phyloP scores from a whole-genome alignment of 1,284 basidiomycete genomes.

The Phylloboletellus chloephorus region DNA sequence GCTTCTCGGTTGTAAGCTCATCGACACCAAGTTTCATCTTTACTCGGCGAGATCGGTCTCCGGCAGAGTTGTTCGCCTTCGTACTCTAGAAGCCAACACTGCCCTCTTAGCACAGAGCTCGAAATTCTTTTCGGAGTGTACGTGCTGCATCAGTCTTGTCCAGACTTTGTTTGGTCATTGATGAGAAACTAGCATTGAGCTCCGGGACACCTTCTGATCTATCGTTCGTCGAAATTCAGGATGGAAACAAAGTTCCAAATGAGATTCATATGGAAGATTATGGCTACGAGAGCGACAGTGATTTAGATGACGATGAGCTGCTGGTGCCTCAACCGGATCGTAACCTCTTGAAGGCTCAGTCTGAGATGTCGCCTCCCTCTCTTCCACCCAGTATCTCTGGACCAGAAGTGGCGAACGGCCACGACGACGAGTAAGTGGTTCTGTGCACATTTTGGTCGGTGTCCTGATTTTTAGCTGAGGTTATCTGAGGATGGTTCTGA shows the following conservation, averaged over 20 bases:
- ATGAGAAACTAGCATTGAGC: background rate
- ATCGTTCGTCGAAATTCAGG: constrained; percentile 6
- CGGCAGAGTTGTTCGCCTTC: background rate
- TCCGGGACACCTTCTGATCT: background rate
- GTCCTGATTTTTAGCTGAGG: too few species aligned
- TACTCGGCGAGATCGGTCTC: constrained; percentile 6
- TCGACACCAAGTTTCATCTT: constrained; percentile 9
- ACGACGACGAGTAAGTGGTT: constrained; percentile 2
- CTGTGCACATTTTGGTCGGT: too few species aligned
- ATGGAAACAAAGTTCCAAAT: background rate
- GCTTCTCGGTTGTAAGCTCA: constrained; percentile 7
- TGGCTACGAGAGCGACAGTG: constrained; percentile 24
- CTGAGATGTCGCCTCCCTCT: background rate
- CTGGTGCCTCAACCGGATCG: too few species aligned
- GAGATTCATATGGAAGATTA: constrained; percentile 11
- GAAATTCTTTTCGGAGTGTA: constrained; percentile 5
- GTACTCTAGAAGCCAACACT: constrained; percentile 1
- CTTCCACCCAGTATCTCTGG: too few species aligned
- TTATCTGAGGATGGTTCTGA: constrained; percentile 14
- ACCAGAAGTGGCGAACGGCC: too few species aligned
- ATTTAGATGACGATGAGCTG: constrained; percentile 20
- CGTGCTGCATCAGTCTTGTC: background rate
- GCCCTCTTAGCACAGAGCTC: constrained; percentile 1
- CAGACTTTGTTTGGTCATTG: background rate
- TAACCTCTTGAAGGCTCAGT: background rate